Percentiles rank a stretch among this genome's conserved stretches.
Conservation (phyloP, 2,329 filamentous ascomycete genomes). For the Talaromyces atroroseus region DNA sequence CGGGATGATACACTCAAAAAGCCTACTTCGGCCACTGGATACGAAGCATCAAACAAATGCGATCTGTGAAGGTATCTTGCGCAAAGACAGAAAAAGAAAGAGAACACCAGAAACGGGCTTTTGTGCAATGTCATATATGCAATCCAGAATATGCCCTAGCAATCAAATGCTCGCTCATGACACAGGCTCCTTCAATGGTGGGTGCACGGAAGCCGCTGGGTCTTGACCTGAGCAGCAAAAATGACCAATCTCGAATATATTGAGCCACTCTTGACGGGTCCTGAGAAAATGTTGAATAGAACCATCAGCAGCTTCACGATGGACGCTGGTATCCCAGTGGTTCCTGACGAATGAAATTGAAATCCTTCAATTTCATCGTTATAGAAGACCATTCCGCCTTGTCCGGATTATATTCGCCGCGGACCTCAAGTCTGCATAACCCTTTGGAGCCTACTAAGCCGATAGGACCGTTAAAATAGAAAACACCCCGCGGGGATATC, state of each 20-base stretch:
- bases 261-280: background rate
- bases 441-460: constrained; percentile 29
- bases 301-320: background rate
- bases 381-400: constrained; percentile 25
- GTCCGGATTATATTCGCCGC: constrained; percentile 31
- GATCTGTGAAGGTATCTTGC: background rate
- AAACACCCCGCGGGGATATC: constrained; percentile 27
- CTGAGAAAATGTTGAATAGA: background rate
- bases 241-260: background rate
- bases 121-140: background rate
- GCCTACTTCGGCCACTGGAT: background rate
- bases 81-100: background rate
- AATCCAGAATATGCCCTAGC: background rate
- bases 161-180: background rate
- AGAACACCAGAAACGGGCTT: background rate
- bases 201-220: background rate
- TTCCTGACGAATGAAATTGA: constrained; percentile 24
- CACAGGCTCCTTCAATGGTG: background rate
- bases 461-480: constrained; percentile 31
- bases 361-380: constrained; percentile 28
- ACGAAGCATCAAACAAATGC: background rate
- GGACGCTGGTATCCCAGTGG: constrained; percentile 19
- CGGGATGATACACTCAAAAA: background rate
- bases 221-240: background rate
- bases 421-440: constrained; percentile 31